phyloP scores from a whole-genome alignment of 805 yeast species.

The Candida berthetii region DNA sequence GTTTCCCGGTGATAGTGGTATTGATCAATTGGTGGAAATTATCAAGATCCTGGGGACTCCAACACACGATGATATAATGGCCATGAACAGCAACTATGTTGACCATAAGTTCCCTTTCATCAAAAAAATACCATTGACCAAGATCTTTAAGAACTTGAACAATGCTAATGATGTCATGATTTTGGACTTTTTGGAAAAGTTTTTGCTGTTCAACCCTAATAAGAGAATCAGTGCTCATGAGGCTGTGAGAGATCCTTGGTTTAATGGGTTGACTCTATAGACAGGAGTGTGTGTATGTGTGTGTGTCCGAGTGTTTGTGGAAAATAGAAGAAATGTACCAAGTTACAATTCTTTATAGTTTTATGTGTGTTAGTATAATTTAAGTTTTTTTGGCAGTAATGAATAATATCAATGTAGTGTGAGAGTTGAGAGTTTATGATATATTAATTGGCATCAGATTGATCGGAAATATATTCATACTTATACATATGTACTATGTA shows the following conservation, averaged over 20 bases:
- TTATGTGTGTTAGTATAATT: no score
- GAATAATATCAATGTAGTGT: no score
- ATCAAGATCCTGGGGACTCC: conserved; percentile 97
- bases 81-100: conserved; percentile 96
- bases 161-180: conserved; percentile 34
- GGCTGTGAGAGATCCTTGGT: conserved; percentile 46
- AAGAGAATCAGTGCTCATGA: conserved; percentile 55
- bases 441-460: no score
- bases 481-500: no score
- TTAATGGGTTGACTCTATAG: conserved; percentile 14
- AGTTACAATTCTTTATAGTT: no score
- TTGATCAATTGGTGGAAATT: conserved; percentile 94
- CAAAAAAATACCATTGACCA: conserved; percentile 67
- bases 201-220: conserved; percentile 64
- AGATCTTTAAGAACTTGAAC: conserved; percentile 52
- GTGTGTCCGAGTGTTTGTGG: no score
- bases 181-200: conserved; percentile 46
- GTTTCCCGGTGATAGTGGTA: conserved; percentile 97
- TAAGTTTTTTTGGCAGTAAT: no score
- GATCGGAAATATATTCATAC: no score
- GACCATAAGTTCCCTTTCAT: conserved; percentile 93
- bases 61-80: conserved; percentile 79
- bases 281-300: background rate
- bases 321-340: no score
- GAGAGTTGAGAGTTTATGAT: no score